phyloP scores from a whole-genome alignment of 169 alveolate species.

The Cryptosporidium ryanae region DNA sequence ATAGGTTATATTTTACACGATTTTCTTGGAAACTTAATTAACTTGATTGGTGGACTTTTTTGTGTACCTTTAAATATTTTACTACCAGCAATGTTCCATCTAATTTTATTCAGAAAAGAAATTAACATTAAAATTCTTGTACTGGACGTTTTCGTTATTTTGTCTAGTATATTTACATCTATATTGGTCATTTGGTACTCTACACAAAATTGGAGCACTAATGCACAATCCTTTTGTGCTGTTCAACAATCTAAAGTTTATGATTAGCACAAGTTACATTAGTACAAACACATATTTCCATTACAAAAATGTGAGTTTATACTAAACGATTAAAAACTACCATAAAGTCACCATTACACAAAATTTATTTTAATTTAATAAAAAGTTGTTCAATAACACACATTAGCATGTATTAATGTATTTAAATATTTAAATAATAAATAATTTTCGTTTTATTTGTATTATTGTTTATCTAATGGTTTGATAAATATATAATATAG shows the following conservation, averaged over 20 bases:
- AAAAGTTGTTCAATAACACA: no score
- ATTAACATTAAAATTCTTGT: constrained; percentile 4
- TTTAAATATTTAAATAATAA: no score
- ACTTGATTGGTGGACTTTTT: constrained; percentile 63
- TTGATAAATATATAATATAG: no score
- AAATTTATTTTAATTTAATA: no score
- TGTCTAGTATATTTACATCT: constrained; percentile 51
- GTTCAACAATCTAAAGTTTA: constrained; percentile 16
- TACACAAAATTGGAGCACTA: constrained; percentile 43
- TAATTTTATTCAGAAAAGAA: constrained; percentile 56
- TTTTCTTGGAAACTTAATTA: constrained; percentile 55
- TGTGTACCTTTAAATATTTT: constrained; percentile 65
- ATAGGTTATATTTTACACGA: constrained; percentile 55
- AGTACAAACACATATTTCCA: no score
- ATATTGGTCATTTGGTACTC: constrained; percentile 68
- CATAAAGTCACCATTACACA: no score
- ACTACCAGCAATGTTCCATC: constrained; percentile 60
- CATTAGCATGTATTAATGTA: no score
- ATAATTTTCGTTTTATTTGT: no score
- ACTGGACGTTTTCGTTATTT: constrained; percentile 31
- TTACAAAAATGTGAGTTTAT: no score
- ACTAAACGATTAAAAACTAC: no score
- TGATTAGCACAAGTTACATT: background rate
- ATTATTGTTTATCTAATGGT: no score
- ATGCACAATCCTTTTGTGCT: constrained; percentile 15